Evolutionary conservation across 2,329 filamentous ascomycete species (phyloP).

Genomic region (Stenocarpella maydis): DNA sequence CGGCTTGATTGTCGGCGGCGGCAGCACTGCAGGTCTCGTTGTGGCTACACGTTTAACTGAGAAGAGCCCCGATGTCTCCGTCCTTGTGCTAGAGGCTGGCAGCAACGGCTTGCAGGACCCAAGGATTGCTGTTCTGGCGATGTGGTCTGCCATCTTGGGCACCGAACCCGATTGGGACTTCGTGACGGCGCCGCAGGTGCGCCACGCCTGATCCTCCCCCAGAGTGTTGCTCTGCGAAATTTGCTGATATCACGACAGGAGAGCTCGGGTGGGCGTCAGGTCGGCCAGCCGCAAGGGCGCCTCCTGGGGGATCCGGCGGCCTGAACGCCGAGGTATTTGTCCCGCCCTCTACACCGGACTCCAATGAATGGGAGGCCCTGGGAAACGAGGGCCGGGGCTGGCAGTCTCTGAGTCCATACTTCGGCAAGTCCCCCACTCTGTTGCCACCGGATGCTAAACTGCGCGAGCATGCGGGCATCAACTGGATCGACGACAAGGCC

Average conservation of each 20-base stretch:
- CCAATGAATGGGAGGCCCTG: not conserved
- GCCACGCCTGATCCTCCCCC: not conserved
- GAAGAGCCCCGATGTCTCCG: too few relatives aligned
- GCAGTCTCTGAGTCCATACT: too few relatives aligned
- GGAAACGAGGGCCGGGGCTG: too few relatives aligned
- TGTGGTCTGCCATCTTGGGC: conserved; percentile 20
- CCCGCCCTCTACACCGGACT: not conserved
- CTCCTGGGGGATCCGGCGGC: not conserved
- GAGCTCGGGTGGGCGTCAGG: not conserved
- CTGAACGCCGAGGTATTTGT: not conserved
- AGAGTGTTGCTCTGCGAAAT: too few relatives aligned
- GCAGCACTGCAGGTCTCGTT: conserved; percentile 14
- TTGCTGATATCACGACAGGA: not conserved
- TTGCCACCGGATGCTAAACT: too few relatives aligned
- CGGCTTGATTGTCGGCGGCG: conserved; percentile 4
- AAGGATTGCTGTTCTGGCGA: not conserved
- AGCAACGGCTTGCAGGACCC: conserved; percentile 5
- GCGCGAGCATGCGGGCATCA: too few relatives aligned
- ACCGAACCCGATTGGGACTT: conserved; percentile 20
- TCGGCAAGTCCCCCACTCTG: too few relatives aligned
- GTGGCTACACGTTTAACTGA: conserved; percentile 16
- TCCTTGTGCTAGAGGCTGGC: conserved; percentile 22
- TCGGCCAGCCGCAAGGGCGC: conserved; percentile 19
- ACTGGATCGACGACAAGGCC: too few relatives aligned
- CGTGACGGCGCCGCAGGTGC: not conserved